phyloP scores from a whole-genome alignment of 2,329 filamentous ascomycete species.

The Beauveria bassiana region DNA sequence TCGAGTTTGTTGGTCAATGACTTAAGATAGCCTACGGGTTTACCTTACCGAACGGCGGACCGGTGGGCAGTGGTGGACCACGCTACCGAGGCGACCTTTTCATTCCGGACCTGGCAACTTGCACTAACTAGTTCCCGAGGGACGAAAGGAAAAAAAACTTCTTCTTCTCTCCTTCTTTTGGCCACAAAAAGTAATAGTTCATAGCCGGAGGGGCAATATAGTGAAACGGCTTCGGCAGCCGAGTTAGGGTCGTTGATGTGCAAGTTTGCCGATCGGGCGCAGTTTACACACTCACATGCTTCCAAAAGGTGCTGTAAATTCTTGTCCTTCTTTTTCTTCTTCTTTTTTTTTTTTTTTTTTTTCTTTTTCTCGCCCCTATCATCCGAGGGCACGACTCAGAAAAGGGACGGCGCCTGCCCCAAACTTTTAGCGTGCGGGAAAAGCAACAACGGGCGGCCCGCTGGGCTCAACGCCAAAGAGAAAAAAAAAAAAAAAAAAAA shows the following conservation, averaged over 20 bases:
- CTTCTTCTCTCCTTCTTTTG: neutral
- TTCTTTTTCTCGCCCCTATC: neutral
- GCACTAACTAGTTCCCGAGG: neutral
- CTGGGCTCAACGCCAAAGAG: neutral
- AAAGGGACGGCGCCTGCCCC: neutral
- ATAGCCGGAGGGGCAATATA: neutral
- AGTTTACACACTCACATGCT: neutral
- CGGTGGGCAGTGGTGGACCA: conserved; percentile 2
- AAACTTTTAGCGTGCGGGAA: conserved; percentile 1
- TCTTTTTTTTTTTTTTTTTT: neutral
- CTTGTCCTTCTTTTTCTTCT: too few relatives aligned
- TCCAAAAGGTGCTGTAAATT: neutral
- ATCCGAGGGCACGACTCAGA: conserved; percentile 3
- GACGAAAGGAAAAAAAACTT: neutral
- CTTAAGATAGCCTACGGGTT: neutral
- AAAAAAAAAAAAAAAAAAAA: too few relatives aligned
- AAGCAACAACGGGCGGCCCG: conserved; percentile 8
- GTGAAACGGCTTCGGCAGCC: neutral
- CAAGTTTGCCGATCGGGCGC: neutral
- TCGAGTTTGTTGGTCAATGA: neutral
- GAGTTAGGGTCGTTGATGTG: neutral
- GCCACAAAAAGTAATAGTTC: neutral
- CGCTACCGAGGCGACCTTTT: neutral
- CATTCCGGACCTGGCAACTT: neutral
- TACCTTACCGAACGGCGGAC: neutral